Conservation (phyloP, 2,329 filamentous ascomycete genomes). For the Septoria linicola region DNA sequence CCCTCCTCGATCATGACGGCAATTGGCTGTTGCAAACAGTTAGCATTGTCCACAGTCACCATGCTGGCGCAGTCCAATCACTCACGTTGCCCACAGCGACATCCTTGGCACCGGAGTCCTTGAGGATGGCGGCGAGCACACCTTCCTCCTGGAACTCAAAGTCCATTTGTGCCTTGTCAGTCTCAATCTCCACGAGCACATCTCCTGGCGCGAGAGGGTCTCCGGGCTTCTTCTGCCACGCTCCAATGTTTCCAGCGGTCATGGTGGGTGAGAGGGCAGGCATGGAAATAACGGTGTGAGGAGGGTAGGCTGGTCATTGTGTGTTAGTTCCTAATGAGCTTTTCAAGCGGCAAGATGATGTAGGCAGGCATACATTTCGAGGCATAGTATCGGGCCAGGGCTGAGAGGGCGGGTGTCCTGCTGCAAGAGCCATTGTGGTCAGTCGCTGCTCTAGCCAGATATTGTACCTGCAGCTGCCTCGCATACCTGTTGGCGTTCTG, state of each 20-base stretch:
- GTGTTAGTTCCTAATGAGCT: conserved; percentile 33
- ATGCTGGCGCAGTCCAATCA: conserved; percentile 31
- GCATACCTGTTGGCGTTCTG: conserved; percentile 40
- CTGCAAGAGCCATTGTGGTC: conserved; percentile 33
- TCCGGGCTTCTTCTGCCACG: conserved; percentile 96
- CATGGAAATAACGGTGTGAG: conserved; percentile 96
- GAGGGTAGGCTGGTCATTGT: conserved; percentile 74
- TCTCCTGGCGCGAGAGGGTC: conserved; percentile 86
- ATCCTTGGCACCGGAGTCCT: conserved; percentile 91
- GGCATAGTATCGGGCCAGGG: conserved; percentile 66
- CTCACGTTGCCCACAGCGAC: conserved; percentile 90
- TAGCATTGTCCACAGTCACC: conserved; percentile 18
- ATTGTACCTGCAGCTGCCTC: background rate
- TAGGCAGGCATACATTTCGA: conserved; percentile 59
- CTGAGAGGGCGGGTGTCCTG: conserved; percentile 55
- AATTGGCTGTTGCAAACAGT: conserved; percentile 68
- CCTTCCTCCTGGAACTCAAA: conserved; percentile 99
- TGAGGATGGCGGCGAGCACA: conserved; percentile 89
- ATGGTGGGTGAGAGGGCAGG: conserved; percentile 97
- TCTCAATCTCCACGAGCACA: conserved; percentile 81
- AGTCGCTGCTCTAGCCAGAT: conserved; percentile 11
- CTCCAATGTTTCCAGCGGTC: conserved; percentile 92
- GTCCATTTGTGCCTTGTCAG: conserved; percentile 99
- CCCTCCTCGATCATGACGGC: conserved; percentile 93
- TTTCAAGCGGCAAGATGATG: conserved; percentile 7